Conservation (phyloP, 805 yeast genomes). For the Suhomyces pyralidae region DNA sequence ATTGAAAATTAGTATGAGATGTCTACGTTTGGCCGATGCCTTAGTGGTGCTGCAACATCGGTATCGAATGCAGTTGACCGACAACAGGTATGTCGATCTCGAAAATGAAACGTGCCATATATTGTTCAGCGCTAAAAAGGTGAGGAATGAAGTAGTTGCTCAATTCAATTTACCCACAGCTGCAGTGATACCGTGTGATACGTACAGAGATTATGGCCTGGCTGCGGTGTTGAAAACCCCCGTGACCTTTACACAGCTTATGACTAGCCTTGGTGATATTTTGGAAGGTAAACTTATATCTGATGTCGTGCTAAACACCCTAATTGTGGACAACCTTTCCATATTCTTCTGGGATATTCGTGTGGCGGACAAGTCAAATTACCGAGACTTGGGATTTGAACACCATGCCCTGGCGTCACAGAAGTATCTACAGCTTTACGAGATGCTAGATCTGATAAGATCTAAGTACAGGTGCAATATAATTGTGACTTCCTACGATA, state of each 20-base stretch:
- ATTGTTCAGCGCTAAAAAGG: constrained; percentile 1
- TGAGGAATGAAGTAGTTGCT: background rate
- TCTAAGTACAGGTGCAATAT: constrained; percentile 25
- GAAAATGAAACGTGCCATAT: constrained; percentile 2
- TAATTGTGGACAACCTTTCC: constrained; percentile 32
- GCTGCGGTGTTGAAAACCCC: background rate
- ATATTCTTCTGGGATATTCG: constrained; percentile 33
- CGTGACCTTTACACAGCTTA: background rate
- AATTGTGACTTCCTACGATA: constrained; percentile 28
- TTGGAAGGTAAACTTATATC: background rate
- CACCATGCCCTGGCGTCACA: constrained; percentile 3
- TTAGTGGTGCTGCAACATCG: background rate
- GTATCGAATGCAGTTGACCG: background rate
- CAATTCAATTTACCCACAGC: background rate
- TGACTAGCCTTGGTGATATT: background rate
- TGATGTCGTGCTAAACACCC: constrained; percentile 14
- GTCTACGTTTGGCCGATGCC: background rate
- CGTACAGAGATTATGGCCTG: background rate
- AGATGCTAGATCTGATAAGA: constrained; percentile 11
- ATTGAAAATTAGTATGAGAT: background rate
- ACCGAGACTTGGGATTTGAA: constrained; percentile 5
- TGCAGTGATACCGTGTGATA: constrained; percentile 2
- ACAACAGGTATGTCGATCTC: background rate
- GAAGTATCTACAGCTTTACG: constrained; percentile 15
- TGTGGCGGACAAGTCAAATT: constrained; percentile 4